phyloP scores from a whole-genome alignment of 371 early-diverging fungal genomes.

The Lichtheimia ramosa region DNA sequence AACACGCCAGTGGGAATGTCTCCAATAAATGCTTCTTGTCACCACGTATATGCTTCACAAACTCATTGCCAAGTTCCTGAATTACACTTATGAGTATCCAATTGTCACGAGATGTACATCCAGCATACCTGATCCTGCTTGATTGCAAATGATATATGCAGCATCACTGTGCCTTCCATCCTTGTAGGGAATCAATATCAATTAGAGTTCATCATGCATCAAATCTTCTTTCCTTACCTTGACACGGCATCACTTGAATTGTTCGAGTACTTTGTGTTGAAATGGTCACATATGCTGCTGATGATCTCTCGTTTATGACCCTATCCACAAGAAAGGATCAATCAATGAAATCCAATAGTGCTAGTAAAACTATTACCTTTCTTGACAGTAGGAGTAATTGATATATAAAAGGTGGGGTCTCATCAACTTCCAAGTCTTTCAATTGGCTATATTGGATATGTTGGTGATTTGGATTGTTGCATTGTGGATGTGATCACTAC shows the following conservation, averaged over 20 bases:
- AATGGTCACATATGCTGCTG: constrained; percentile 43
- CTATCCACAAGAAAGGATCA: constrained; percentile 18
- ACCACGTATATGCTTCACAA: constrained; percentile 54
- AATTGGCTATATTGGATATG: constrained; percentile 40
- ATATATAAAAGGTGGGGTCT: constrained; percentile 57
- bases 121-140: constrained; percentile 57
- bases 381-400: constrained; percentile 57
- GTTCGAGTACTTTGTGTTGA: constrained; percentile 17
- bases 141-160: constrained; percentile 63
- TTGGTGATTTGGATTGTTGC: background rate
- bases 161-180: constrained; percentile 61
- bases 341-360: background rate
- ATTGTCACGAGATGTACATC: background rate
- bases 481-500: constrained; percentile 8
- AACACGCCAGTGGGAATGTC: constrained; percentile 53
- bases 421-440: constrained; percentile 50
- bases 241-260: too few relatives aligned
- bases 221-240: background rate
- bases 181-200: background rate
- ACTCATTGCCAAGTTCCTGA: constrained; percentile 55
- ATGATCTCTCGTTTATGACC: constrained; percentile 48
- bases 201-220: background rate
- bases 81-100: background rate
- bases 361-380: constrained; percentile 39
- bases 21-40: constrained; percentile 43